Evolutionary conservation across 306 rosid species (phyloP), one percentile per base, ranked within the genome.

Genomic region (Casuarina cunninghamiana): DNA sequence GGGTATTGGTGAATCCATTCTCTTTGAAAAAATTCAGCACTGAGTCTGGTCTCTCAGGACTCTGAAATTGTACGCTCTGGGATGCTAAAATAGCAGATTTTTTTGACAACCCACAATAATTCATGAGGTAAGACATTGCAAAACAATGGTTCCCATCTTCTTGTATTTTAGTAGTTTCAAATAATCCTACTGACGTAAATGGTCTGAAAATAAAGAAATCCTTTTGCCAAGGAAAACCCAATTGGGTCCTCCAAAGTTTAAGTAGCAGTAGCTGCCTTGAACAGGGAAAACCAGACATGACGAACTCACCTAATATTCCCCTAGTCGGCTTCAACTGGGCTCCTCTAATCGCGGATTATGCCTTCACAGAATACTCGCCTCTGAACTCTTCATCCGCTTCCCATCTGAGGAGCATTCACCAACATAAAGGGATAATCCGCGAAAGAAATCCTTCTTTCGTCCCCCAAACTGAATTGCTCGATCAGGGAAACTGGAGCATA

Each of bases 81-180:
- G 88, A 75, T 0, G 51, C 84, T 17, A 5, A 17, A 19, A 69
- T 48, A 60, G 86, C 84, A 10, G 75, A 13, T 58, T 79, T 77
- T 5, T 72, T 79, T 7, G 78, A 73, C 43, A 85, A 54, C 76
- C 86, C 82, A 43, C 80, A 85, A 7, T 86, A 71, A 39, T 72
- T 38, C 11, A 75, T 15, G 44, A 85, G 84, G 72, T 82, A 85
- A 9, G 86, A 68, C 71, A 58, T 72, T 5, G 79, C 79, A 48
- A 49, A 68, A 48, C 41, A 39, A 4, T 19, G 35, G 12, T 70
- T 10, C 0, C 38, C 37, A 38, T 6, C 19, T 48, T 19, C 76
- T 54, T 49, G 17, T 26, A 51, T 42, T 53, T 39, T 44, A 17
- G 21, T 44, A 4, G 63, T 43, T 66, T 69, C 19, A 62, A 5